Evolutionary conservation across 495 filamentous ascomycete genomes (phyloP).

Genomic region (Zalerion maritima): DNA sequence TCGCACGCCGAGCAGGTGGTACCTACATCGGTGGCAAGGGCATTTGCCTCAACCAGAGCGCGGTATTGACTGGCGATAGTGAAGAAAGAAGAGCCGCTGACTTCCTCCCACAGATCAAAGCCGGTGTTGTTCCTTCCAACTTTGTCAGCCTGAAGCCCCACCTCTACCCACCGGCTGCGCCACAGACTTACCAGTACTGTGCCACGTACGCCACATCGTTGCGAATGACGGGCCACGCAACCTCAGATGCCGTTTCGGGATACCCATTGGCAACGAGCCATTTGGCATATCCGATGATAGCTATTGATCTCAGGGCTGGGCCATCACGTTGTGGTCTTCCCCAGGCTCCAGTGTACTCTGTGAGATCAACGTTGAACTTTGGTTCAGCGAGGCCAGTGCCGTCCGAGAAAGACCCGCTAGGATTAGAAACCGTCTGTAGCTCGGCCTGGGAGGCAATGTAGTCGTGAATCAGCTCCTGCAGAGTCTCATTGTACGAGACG

Average conservation of each 20-base stretch:
- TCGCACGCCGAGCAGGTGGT: constrained; percentile 31
- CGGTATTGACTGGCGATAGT: constrained; percentile 26
- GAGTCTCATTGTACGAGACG: constrained; percentile 21
- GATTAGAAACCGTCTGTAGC: constrained; percentile 39
- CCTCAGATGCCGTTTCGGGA: constrained; percentile 14
- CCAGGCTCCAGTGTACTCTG: constrained; percentile 41
- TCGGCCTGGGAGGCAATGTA: constrained; percentile 39
- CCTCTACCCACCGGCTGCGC: constrained; percentile 1
- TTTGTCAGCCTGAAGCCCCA: not conserved
- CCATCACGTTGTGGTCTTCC: constrained; percentile 51
- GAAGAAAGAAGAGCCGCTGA: constrained; percentile 42
- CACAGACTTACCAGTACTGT: constrained; percentile 43
- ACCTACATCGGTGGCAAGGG: constrained; percentile 27
- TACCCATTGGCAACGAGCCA: constrained; percentile 17
- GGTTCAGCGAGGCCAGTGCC: constrained; percentile 43
- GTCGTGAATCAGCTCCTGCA: constrained; percentile 31
- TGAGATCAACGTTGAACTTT: constrained; percentile 41
- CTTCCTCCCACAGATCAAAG: constrained; percentile 41
- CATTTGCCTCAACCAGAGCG: constrained; percentile 22
- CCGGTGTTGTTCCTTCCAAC: constrained; percentile 23
- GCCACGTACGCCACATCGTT: constrained; percentile 41
- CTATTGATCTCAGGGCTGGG: constrained; percentile 35
- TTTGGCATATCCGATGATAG: constrained; percentile 28
- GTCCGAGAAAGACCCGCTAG: constrained; percentile 37
- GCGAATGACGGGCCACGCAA: constrained; percentile 38